Base-by-base conservation (phyloP, 495 filamentous ascomycete genomes). In the Xylaria palmicola region DNA sequence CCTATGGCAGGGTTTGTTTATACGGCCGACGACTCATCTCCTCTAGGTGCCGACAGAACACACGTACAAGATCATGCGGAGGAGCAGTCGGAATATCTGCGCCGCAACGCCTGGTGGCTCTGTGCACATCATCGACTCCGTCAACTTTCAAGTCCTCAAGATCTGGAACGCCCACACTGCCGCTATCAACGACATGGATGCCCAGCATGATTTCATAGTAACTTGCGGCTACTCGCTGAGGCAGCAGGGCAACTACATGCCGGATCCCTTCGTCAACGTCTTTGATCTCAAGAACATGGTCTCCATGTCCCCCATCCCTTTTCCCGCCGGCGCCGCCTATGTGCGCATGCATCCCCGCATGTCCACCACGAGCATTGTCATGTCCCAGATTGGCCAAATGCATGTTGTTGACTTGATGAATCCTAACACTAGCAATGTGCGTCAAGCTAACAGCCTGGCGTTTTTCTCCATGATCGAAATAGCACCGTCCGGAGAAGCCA, bases 381-480 rank as follows among this genome's bases (percentile, higher is more conserved):
- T 89, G 19, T 96, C 93, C 1, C 90, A 93, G 69, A 88, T 83
- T 41, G 94, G 95, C 0, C 92, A 96, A 73, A 85, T 98, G 60
- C 92, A 99, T 65, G 88, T 97, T 12, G 90, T 96, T 41, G 94
- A 99, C 69, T 79, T 99, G 5, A 91, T 95, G 86, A 97, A 99
- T 59, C 90, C 91, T 0, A 92, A 94, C 68, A 86, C 90, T 12
- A 89, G 88, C 68, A 93, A 89, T 64, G 82, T 97, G n/a, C 85
- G 90, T n/a, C 92, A 96, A 70, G 89, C 88, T 3, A 90, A 90
- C 64, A 84, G 91, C 2, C 74, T 80, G 37, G 84, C 83, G 0
- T 88, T 86, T 67, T 66, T 83, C 39, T 75, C 62, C 27, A 85
- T 95, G 80, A 86, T 98, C 58, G 92, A 97, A 56, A 82, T 99